Evolutionary conservation across 1,139 yeast genomes (phyloP).

Genomic region (Candida dubliniensis): DNA sequence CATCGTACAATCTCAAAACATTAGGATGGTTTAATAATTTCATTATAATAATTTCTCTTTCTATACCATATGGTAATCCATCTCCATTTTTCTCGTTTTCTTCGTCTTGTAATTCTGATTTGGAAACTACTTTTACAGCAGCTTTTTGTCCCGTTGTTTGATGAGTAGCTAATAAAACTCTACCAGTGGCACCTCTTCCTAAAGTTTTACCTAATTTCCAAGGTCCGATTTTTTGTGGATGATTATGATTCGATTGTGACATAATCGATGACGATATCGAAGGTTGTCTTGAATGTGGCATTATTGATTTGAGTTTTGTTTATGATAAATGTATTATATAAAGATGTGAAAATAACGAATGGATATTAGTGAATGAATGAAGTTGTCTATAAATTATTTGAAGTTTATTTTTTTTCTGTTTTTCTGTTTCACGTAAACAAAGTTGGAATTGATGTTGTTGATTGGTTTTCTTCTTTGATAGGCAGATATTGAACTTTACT

Average conservation of each 20-base stretch:
- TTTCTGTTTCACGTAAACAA: neutral
- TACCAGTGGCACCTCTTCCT: slow-evolving; percentile 81
- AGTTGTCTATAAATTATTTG: neutral
- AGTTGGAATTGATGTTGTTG: neutral
- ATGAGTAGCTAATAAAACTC: slow-evolving; percentile 74
- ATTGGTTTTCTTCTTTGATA: too few relatives aligned
- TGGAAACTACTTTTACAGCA: slow-evolving; percentile 80
- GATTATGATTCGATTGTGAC: slow-evolving; percentile 31
- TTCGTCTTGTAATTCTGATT: slow-evolving; percentile 51
- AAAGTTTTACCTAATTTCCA: slow-evolving; percentile 78
- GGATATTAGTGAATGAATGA: too few relatives aligned
- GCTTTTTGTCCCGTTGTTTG: slow-evolving; percentile 69
- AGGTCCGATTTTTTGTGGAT: slow-evolving; percentile 64
- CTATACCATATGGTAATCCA: slow-evolving; percentile 77
- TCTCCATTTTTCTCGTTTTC: slow-evolving; percentile 31
- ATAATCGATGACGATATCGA: slow-evolving; percentile 40
- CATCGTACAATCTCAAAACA: slow-evolving; percentile 73
- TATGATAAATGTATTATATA: neutral
- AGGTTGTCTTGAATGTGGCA: slow-evolving; percentile 44
- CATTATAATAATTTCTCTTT: slow-evolving; percentile 81
- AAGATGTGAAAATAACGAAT: neutral
- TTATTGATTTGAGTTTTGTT: slow-evolving; percentile 10
- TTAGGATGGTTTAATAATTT: slow-evolving; percentile 74
- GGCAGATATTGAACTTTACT: too few relatives aligned
- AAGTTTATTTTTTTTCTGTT: too few relatives aligned